A percentile compares a stretch with the other conserved stretches of the same genome.
Evolutionary conservation across 192 early-diverging fungal genomes (phyloP).

Genomic region (Rhizophagus prolifer): DNA sequence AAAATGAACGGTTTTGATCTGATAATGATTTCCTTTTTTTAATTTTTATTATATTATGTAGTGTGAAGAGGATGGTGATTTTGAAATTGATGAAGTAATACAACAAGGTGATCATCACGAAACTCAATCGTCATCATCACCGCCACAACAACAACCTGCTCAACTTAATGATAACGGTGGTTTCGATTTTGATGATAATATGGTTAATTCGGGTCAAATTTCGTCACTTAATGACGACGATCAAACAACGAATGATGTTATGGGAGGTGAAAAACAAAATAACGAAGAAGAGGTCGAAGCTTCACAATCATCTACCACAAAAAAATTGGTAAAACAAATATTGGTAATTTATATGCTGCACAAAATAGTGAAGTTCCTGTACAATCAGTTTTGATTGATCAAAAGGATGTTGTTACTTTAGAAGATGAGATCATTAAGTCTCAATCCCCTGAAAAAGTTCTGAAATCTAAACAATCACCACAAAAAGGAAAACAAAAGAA

Average conservation of each 20-base stretch:
- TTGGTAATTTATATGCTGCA: not conserved
- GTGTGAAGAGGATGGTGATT: conserved; percentile 32
- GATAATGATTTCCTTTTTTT: not conserved
- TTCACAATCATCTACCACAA: not conserved
- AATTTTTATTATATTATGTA: not conserved
- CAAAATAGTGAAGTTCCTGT: not conserved
- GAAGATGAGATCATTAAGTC: conserved; percentile 2
- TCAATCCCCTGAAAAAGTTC: conserved; percentile 2
- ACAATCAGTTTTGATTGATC: conserved; percentile 10
- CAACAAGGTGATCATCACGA: not conserved
- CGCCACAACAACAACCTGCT: not conserved
- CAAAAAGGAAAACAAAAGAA: not conserved
- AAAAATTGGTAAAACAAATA: not conserved
- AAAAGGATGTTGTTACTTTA: conserved; percentile 11
- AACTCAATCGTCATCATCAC: not conserved
- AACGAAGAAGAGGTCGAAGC: not conserved
- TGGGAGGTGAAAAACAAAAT: not conserved
- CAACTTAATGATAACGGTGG: not conserved
- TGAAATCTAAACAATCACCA: not conserved
- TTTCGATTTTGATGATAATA: not conserved
- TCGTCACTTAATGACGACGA: not conserved
- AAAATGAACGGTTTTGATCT: not conserved
- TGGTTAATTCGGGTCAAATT: not conserved
- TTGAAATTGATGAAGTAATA: conserved; percentile 21
- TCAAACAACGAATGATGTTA: not conserved